Evolutionary conservation across 2,329 filamentous ascomycete genomes (phyloP), one percentile per base, ranked within the genome.

Genomic region (Cordyceps fumosorosea): DNA sequence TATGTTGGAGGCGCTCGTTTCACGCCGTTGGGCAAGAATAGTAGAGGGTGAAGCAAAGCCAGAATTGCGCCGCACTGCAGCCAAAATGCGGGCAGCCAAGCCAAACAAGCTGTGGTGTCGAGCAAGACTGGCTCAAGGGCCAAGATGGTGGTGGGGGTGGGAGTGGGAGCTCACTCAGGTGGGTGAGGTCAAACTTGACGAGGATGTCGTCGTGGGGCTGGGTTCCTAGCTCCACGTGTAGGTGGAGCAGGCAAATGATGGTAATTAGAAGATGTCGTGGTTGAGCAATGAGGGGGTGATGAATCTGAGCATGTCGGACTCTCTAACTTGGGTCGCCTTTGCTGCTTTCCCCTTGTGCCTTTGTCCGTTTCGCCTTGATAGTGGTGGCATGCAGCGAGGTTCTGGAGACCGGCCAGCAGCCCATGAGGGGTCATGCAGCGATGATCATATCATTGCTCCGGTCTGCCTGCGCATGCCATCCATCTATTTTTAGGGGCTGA

Each of bases 401-500:
- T n/a, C 42, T 44, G 12, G 42, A n/a, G 16, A n/a, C 42, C 18
- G 42, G 42, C 16, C 16, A 14, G 42, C 18, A n/a, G 40, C 18
- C 18, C 42, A n/a, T 4, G 18, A n/a, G 14, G 18, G 42, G 16
- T 44, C 40, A 44, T 44, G 40, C 40, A 44, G 40, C 14, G 40
- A 18, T 18, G 14, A 44, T 45, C 24, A 22, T 45, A 56, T 44
- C 53, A 32, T 45, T 24, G 3, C 56, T 42, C 34, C 20, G 42
- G 7, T 37, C n/a, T n/a, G n/a, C n/a, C 12, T 24, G 53, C 20
- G 44, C 26, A 26, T 26, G 10, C 55, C 20, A 42, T 26, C 7
- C 56, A 14, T 51, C 56, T 58, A 58, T 58, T 58, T 58, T 58
- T 58, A 58, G 56, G 32, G 56, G 32, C 34, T 32, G 10, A 40